Base-by-base conservation (phyloP, 495 filamentous ascomycete genomes). In the Xylaria venustula region DNA sequence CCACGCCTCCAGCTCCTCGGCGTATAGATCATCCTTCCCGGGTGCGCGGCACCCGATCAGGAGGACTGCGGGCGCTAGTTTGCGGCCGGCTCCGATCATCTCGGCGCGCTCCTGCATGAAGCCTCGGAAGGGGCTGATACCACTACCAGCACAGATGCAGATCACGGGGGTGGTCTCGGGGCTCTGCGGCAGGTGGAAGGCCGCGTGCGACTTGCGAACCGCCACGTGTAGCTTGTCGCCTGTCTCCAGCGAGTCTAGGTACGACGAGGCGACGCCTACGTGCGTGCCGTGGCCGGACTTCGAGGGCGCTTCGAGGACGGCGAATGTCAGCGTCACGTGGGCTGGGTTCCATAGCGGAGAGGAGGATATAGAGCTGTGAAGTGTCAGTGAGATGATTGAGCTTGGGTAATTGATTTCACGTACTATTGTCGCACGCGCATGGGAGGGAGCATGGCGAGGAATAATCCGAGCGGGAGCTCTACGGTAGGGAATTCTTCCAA, bases 391-490 rank as follows among this genome's bases (percentile, higher is more conserved):
- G 20, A 47, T 23, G 17, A 4, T 20, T 26, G 1, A 15, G 46
- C 7, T 45, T 11, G 30, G 28, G 7, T 28, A 20, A 12, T 14
- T 19, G 41, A 41, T 15, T 15, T 0, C 25, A 66, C 72, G 48
- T 68, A 74, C 72, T 92, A 93, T 68, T 90, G 87, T 12, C 90
- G 83, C 15, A 87, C 81, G 20, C 87, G 86, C 82, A 93, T 87
- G 0, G 88, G 88, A 0, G 87, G 87, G 0, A 91, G 82, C 75
- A 90, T 85, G 19, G 80, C 72, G 20, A 92, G 82, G 76, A 87
- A 91, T 19, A 78, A 68, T 23, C 79, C 79, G 36, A 92, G 77
- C 0, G 88, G 76, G 0, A 90, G 70, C 1, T 79, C 67, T 58
- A 87, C 74, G 7, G 75, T 65, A 0, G 85, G 76, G 68, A 85